These are phyloP conservation scores for Odonthalia washingtoniensis DNA, from an alignment of 31 red algal species.

Conservation along the genomic window DNA sequence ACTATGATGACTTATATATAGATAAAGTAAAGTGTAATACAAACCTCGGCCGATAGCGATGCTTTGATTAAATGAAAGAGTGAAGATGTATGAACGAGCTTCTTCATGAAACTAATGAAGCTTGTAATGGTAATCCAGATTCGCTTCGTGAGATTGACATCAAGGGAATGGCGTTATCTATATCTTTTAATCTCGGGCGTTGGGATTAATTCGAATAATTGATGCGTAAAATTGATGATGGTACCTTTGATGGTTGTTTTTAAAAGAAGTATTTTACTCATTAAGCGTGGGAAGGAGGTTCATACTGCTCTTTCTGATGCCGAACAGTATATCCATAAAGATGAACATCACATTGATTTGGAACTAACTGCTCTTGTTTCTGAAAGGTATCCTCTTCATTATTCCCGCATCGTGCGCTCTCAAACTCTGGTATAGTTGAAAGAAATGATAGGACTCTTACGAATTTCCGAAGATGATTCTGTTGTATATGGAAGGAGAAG, in stretches of 20 bases:
- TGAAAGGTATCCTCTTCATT: too few relatives aligned
- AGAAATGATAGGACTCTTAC: too few relatives aligned
- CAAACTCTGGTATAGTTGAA: too few relatives aligned
- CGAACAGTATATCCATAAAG: conserved; percentile 31
- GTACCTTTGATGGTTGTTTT: conserved; percentile 76
- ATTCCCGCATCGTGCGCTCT: too few relatives aligned
- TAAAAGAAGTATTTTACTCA: conserved; percentile 87
- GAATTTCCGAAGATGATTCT: too few relatives aligned
- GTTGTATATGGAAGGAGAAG: too few relatives aligned
- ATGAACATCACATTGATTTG: too few relatives aligned
- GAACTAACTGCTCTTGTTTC: too few relatives aligned
- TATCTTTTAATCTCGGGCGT: conserved; percentile 86
- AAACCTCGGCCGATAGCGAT: conserved; percentile 65
- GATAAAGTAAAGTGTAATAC: conserved; percentile 23
- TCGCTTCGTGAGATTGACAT: conserved; percentile 33
- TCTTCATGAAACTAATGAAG: conserved; percentile 40
- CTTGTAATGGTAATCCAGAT: conserved; percentile 5
- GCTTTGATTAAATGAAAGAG: conserved; percentile 73
- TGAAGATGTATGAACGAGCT: conserved; percentile 75
- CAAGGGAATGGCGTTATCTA: conserved; percentile 63
- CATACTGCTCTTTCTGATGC: conserved; percentile 63
- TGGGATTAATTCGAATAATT: conserved; percentile 97
- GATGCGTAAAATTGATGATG: conserved; percentile 44
- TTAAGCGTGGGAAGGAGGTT: too few relatives aligned
- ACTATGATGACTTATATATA: conserved; percentile 8